A percentile compares a stretch with the other conserved stretches of the same genome.
These are phyloP conservation scores for Saturnispora bothae DNA, from an alignment of 805 yeast species.

Conservation along the genomic window DNA sequence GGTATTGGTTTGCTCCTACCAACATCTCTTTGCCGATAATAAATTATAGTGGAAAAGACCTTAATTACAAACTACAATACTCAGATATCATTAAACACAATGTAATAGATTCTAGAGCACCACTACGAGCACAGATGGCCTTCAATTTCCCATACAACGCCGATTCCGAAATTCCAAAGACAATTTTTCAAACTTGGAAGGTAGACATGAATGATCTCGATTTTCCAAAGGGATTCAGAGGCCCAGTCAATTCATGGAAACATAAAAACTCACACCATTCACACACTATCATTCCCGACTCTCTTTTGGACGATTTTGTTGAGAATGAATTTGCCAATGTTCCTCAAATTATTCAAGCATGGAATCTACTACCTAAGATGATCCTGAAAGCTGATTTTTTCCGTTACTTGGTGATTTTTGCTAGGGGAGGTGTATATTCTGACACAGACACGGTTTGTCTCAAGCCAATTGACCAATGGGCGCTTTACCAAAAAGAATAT, in stretches of 20 bases:
- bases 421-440: constrained; percentile 87
- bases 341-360: constrained; percentile 73
- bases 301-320: constrained; percentile 42
- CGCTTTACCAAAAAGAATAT: constrained; percentile 17
- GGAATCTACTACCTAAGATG: constrained; percentile 61
- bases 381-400: constrained; percentile 91
- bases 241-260: constrained; percentile 54
- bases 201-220: constrained; percentile 42
- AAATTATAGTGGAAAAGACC: no score
- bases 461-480: constrained; percentile 68
- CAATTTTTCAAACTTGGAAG: constrained; percentile 95
- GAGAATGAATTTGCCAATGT: constrained; percentile 50
- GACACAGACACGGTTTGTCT: constrained; percentile 81
- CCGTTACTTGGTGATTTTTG: constrained; percentile 74
- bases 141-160: constrained; percentile 70
- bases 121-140: constrained; percentile 49
- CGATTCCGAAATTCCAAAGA: constrained; percentile 53
- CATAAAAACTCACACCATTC: constrained; percentile 49
- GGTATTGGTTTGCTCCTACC: no score
- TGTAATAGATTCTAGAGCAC: constrained; percentile 12
- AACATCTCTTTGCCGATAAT: no score
- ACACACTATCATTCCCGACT: constrained; percentile 67
- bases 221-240: constrained; percentile 44
- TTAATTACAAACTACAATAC: constrained; percentile 1
- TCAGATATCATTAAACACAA: background rate